Conservation (phyloP, 306 rosid species). For the Cucurbita maxima region DNA sequence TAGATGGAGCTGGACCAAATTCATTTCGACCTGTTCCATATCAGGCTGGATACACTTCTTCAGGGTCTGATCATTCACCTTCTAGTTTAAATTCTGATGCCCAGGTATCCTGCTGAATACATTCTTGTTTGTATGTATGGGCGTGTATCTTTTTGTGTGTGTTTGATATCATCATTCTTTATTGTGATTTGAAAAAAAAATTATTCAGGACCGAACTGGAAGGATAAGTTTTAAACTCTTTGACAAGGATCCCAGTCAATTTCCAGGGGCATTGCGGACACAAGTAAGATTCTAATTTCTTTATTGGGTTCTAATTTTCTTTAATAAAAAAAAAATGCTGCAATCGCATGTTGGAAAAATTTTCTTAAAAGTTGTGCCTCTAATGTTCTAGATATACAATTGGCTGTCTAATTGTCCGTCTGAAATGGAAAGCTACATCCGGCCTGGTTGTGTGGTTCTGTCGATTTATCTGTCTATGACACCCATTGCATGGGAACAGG, state of each 20-base stretch:
- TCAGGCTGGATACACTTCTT: conserved; percentile 75
- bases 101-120: conserved; percentile 38
- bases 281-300: conserved; percentile 36
- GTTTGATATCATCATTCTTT: not conserved
- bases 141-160: not conserved
- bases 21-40: conserved; percentile 50
- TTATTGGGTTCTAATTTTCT: not conserved
- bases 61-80: conserved; percentile 83
- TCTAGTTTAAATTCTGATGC: conserved; percentile 73
- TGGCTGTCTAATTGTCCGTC: conserved; percentile 90
- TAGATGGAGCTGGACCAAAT: conserved; percentile 33
- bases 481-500: conserved; percentile 62
- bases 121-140: not conserved
- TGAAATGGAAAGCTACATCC: conserved; percentile 87
- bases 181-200: conserved; percentile 4
- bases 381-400: conserved; percentile 36
- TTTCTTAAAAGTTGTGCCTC: not conserved
- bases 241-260: conserved; percentile 81
- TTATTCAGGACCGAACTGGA: conserved; percentile 66
- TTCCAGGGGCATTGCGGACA: conserved; percentile 59
- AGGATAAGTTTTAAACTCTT: conserved; percentile 73
- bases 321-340: not conserved
- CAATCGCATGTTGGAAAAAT: not conserved
- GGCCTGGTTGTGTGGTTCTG: conserved; percentile 86
- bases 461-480: conserved; percentile 69